Base-by-base conservation (phyloP, 257 asterid species). In the Solanum rostratum region DNA sequence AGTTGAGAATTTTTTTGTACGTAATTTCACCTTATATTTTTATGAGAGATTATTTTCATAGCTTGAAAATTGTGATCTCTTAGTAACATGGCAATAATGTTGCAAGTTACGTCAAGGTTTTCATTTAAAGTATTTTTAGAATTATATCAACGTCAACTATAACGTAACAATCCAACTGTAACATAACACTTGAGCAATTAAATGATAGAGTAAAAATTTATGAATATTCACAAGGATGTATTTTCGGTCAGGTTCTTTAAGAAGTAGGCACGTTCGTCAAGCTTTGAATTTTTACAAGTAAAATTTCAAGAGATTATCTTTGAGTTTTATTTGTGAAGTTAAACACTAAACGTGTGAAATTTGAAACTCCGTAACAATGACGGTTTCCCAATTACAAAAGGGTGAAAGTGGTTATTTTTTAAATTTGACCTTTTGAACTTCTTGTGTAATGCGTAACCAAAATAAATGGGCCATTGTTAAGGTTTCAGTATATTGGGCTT, bases 241-340 rank as follows among this genome's bases (percentile, higher is more conserved):
- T 65, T 54, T 24, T 12, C 5, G 0, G 4, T 62, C 39, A 62
- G 12, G 5, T n/a, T 62, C 39, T 24, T 62, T 24, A 62, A 29
- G 5, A 65, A 65, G 0, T 65, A 30, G 22, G 0, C n/a, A 27
- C 0, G 0, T 4, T 7, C 1, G 30, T 65, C 5, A 6, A 30
- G 20, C 27, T 62, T 27, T 5, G 13, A 27, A 62, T n/a, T 24
- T 62, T 27, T 16, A 62, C 0, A 0, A 1, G 5, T 62, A 0
- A 13, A 62, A 6, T 20, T 13, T 10, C 0, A 62, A 0, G 5
- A 62, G 0, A 0, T 3, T 65, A 14, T 65, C n/a, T 65, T 27
- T 65, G 1, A 65, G 7, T 29, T 29, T 29, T 65, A 29, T 41
- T 29, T 29, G n/a, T 27, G 2, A 7, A 62, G 27, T 24, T 22